Conservation (phyloP, 768 basidiomycete genomes). For the Tulasnella calospora region DNA sequence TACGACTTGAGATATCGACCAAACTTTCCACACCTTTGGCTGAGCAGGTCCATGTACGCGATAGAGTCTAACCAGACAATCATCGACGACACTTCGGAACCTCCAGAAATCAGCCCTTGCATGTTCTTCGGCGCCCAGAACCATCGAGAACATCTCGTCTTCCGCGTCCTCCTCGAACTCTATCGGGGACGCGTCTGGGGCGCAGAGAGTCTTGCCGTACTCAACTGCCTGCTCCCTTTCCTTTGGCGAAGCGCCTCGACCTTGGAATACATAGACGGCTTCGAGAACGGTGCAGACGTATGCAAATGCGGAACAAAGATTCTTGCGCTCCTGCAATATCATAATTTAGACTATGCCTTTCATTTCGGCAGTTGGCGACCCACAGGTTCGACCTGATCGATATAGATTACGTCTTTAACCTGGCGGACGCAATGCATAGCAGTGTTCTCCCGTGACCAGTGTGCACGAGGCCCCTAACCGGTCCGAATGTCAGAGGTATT, state of each 20-base stretch:
- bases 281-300: constrained; percentile 70
- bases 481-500: neutral
- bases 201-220: constrained; percentile 52
- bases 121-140: constrained; percentile 68
- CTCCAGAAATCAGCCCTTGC: constrained; percentile 80
- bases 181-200: constrained; percentile 40
- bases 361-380: constrained; percentile 29
- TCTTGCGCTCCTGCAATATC: constrained; percentile 37
- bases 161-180: constrained; percentile 59
- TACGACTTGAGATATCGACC: neutral
- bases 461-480: constrained; percentile 58
- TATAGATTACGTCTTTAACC: constrained; percentile 46
- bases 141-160: constrained; percentile 84
- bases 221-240: constrained; percentile 60
- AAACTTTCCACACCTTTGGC: constrained; percentile 30
- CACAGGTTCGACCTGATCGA: constrained; percentile 73
- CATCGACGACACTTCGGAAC: constrained; percentile 51
- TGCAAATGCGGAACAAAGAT: constrained; percentile 79
- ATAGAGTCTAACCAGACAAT: constrained; percentile 55
- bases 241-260: constrained; percentile 54
- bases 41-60: constrained; percentile 44
- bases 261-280: constrained; percentile 76
- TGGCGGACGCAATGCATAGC: constrained; percentile 72
- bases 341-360: neutral
- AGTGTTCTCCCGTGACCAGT: constrained; percentile 76